phyloP scores from a whole-genome alignment of 306 rosid genomes.

The Cicer yamashitae region DNA sequence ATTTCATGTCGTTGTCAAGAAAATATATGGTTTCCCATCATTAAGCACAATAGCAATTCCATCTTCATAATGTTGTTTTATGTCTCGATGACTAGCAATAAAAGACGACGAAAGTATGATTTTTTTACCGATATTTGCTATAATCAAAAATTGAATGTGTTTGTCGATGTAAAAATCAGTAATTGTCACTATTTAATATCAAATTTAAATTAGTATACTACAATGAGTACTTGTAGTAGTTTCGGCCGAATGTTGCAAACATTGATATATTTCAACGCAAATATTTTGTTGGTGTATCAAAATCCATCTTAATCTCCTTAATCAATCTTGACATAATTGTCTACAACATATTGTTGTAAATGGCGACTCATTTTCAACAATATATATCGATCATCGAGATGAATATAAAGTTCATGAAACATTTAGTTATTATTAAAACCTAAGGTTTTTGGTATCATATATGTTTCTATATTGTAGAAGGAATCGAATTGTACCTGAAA shows the following conservation, averaged over 20 bases:
- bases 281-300: not conserved
- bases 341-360: not conserved
- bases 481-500: not conserved
- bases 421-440: fast-evolving
- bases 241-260: not conserved
- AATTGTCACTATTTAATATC: not conserved
- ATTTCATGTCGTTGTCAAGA: not conserved
- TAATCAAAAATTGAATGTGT: not conserved
- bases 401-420: not conserved
- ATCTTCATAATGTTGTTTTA: not conserved
- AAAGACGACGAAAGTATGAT: not conserved
- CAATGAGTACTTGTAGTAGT: not conserved
- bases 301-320: not conserved
- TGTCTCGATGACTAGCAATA: not conserved
- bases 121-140: not conserved
- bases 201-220: not conserved
- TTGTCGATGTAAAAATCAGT: no score
- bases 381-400: not conserved
- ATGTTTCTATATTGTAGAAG: not conserved
- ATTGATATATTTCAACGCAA: not conserved
- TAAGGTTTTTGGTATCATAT: not conserved
- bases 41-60: not conserved
- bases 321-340: slow-evolving; percentile 12
- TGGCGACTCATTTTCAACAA: not conserved
- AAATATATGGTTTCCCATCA: not conserved